phyloP scores from a whole-genome alignment of 2,329 filamentous ascomycete genomes.

The Trichoderma semiorbis region DNA sequence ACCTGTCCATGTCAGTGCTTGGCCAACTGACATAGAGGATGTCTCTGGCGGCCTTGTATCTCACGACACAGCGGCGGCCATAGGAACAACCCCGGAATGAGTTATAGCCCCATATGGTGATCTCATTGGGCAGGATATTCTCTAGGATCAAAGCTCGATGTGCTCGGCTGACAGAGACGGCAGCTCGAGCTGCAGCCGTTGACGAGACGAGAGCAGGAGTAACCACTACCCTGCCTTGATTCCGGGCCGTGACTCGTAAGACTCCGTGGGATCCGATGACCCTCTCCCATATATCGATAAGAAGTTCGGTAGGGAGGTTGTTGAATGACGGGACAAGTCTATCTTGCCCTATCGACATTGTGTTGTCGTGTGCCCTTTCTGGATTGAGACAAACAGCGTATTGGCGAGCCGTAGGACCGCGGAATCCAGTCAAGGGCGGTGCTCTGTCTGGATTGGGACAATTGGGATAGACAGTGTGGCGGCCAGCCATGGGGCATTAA shows the following conservation, averaged over 20 bases:
- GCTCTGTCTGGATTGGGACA: neutral
- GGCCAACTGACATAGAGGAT: neutral
- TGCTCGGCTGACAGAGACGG: neutral
- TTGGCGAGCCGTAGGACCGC: too few species aligned
- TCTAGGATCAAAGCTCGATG: neutral
- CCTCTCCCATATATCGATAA: neutral
- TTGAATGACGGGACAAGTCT: neutral
- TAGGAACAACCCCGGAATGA: too few species aligned
- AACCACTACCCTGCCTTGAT: neutral
- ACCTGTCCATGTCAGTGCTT: neutral
- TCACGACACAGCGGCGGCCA: neutral
- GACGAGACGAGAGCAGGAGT: neutral
- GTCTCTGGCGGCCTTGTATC: neutral
- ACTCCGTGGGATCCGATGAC: neutral
- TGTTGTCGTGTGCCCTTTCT: neutral
- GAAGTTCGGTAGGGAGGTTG: neutral
- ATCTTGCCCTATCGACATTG: accelerated
- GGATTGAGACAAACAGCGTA: neutral
- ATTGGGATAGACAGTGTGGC: neutral
- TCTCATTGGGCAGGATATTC: neutral
- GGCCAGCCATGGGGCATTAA: too few species aligned
- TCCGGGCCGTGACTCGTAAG: neutral
- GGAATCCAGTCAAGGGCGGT: too few species aligned
- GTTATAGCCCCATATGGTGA: neutral
- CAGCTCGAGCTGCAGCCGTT: neutral